phyloP scores from a whole-genome alignment of 768 basidiomycete genomes.

The Daedalea quercina region DNA sequence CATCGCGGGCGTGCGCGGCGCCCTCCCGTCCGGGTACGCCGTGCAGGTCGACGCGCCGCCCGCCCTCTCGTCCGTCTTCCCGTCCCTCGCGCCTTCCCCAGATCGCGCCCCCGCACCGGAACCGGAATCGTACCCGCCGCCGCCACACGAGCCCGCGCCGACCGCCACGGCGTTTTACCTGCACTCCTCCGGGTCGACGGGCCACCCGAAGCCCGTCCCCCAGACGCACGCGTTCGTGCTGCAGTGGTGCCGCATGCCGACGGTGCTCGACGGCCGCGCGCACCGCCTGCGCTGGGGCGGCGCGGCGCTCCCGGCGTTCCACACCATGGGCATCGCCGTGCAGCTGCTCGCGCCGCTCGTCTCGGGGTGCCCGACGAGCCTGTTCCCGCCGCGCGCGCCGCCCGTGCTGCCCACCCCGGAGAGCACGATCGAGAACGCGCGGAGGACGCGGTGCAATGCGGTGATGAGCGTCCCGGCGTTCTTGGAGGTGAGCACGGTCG shows the following conservation, averaged over 20 bases:
- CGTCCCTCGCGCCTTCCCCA: background rate
- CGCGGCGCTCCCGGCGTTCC: slow-evolving; percentile 12
- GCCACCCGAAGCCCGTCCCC: slow-evolving; percentile 18
- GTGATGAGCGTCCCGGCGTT: slow-evolving; percentile 11
- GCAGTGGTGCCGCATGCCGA: background rate
- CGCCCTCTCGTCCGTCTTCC: slow-evolving; percentile 8
- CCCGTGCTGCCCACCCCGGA: slow-evolving; percentile 12
- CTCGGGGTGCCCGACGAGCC: background rate
- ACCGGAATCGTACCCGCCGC: background rate
- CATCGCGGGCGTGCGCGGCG: slow-evolving; percentile 1
- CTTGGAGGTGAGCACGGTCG: slow-evolving; percentile 8
- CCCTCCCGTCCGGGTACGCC: background rate
- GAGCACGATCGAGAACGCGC: slow-evolving; percentile 9
- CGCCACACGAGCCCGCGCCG: background rate
- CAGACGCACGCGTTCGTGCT: slow-evolving; percentile 12
- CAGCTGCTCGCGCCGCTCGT: slow-evolving; percentile 10
- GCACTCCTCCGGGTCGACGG: slow-evolving; percentile 21
- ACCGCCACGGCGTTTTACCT: slow-evolving; percentile 9
- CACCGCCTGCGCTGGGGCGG: slow-evolving; percentile 3
- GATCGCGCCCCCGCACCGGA: background rate
- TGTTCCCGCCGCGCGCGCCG: slow-evolving; percentile 8
- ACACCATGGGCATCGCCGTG: slow-evolving; percentile 7
- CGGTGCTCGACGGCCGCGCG: slow-evolving; percentile 3
- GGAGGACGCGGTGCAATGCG: slow-evolving; percentile 2
- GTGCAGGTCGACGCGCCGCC: slow-evolving; percentile 8